A percentile compares a stretch with the other conserved stretches of the same genome.
phyloP scores from a whole-genome alignment of 2,329 filamentous ascomycete genomes.

The Fusarium globosum region DNA sequence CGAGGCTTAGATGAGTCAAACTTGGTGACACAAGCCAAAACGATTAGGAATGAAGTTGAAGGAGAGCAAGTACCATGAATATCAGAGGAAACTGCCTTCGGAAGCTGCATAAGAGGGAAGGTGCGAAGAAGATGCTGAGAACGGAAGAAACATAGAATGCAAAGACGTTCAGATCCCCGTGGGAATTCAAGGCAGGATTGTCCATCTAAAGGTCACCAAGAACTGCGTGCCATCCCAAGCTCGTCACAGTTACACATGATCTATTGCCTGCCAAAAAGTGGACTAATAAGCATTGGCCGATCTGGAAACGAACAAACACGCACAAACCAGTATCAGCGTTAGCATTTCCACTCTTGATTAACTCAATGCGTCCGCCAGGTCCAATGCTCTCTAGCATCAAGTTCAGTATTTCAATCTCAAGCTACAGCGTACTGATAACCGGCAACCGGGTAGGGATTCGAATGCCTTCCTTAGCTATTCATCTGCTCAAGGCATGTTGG shows the following conservation, averaged over 20 bases:
- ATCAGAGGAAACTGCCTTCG: not conserved
- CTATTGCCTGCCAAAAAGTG: not conserved
- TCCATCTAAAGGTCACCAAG: too few species aligned
- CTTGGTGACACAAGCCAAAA: not conserved
- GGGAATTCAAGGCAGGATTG: not conserved
- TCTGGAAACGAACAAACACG: not conserved
- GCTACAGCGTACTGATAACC: constrained; percentile 10
- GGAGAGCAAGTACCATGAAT: not conserved
- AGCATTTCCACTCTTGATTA: not conserved
- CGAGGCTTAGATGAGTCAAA: not conserved
- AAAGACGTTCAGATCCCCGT: not conserved
- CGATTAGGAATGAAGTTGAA: not conserved
- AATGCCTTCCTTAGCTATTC: constrained; percentile 6
- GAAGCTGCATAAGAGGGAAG: not conserved
- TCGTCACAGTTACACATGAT: constrained; percentile 9
- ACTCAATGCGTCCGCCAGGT: not conserved
- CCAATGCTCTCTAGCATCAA: not conserved
- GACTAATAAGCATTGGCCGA: not conserved
- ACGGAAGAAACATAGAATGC: not conserved
- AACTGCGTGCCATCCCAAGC: not conserved
- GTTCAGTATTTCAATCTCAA: constrained; percentile 15
- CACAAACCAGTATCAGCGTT: not conserved
- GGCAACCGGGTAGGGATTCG: not conserved
- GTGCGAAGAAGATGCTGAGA: not conserved
- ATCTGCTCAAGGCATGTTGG: not conserved